Conservation (phyloP, 2,329 filamentous ascomycete genomes). For the Apiospora kogelbergensis region DNA sequence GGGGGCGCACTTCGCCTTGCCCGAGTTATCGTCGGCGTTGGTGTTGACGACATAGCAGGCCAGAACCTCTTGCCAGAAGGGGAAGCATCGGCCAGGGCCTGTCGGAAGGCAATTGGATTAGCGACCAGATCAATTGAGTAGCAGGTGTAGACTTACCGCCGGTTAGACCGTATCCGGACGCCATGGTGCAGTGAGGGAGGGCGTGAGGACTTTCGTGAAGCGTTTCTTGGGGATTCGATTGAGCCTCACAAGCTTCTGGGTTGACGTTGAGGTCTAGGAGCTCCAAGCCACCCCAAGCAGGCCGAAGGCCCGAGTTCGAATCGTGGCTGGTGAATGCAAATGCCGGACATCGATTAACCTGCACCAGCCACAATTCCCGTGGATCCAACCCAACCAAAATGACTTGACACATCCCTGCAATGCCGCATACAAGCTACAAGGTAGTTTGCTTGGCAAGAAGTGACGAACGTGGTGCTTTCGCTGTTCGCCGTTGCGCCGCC, state of each 20-base stretch:
- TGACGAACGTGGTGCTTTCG: conserved; percentile 8
- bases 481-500: not conserved
- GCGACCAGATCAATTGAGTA: conserved; percentile 15
- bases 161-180: conserved; percentile 79
- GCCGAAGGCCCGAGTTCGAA: not conserved
- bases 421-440: not conserved
- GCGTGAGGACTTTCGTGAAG: conserved; percentile 9
- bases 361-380: conserved; percentile 4
- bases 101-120: conserved; percentile 21
- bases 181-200: conserved; percentile 49
- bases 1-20: conserved; percentile 84
- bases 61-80: conserved; percentile 99
- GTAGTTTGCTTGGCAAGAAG: not conserved
- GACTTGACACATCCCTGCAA: not conserved
- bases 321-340: not conserved
- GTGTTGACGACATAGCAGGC: conserved; percentile 98
- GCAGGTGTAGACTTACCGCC: conserved; percentile 59
- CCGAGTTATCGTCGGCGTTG: conserved; percentile 70
- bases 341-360: not conserved
- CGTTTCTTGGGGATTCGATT: conserved; percentile 12
- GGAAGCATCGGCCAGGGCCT: conserved; percentile 83
- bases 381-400: not conserved
- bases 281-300: conserved; percentile 4
- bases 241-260: conserved; percentile 12
- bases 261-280: conserved; percentile 16